Evolutionary conservation across 768 basidiomycete species (phyloP).

Genomic region (Lyophyllum shimeji): DNA sequence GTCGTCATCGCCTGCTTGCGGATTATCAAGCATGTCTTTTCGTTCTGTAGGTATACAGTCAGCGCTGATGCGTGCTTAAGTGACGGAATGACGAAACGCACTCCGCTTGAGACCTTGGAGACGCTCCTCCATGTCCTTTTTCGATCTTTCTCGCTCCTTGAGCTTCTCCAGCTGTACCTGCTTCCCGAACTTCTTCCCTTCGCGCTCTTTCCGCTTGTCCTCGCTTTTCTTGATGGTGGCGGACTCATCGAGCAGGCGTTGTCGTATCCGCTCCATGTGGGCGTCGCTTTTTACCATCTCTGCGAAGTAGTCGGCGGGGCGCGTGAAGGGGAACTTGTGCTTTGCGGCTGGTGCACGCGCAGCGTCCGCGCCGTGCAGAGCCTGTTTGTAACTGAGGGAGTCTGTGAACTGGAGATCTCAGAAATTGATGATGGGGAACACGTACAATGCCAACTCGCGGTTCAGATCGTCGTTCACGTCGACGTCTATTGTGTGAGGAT

Average conservation of each 20-base stretch:
- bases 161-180: constrained; percentile 95
- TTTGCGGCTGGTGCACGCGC: constrained; percentile 79
- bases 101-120: constrained; percentile 89
- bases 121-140: constrained; percentile 90
- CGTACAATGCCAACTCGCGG: constrained; percentile 94
- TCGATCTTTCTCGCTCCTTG: constrained; percentile 83
- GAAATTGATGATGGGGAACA: constrained; percentile 14
- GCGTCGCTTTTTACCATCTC: constrained; percentile 98
- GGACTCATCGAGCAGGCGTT: constrained; percentile 83
- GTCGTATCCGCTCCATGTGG: constrained; percentile 97
- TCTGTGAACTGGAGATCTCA: background rate
- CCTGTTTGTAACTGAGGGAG: constrained; percentile 85
- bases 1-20: constrained; percentile 57
- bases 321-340: constrained; percentile 81
- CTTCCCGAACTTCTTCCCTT: constrained; percentile 98
- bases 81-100: constrained; percentile 35
- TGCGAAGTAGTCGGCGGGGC: constrained; percentile 93
- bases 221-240: constrained; percentile 90
- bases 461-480: constrained; percentile 88
- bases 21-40: constrained; percentile 75
- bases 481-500: constrained; percentile 70
- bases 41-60: constrained; percentile 56
- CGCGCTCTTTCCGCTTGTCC: constrained; percentile 86
- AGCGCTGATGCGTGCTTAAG: background rate
- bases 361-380: constrained; percentile 75